Evolutionary conservation across 2,329 filamentous ascomycete genomes (phyloP).

Genomic region (Stagonosporopsis vannaccii): DNA sequence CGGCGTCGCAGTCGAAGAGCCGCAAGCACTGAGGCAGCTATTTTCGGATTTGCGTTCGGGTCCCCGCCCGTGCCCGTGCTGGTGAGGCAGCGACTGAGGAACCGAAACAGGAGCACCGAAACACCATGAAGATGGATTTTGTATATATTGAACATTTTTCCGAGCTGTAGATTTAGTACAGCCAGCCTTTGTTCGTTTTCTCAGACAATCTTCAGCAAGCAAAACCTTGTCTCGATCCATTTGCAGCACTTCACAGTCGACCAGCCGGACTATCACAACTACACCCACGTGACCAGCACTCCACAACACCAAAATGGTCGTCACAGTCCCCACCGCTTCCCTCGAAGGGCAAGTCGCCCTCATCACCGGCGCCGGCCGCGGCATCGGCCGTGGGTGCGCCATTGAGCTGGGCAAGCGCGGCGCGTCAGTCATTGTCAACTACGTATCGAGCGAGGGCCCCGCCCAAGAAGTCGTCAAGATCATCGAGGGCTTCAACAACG

Average conservation of each 20-base stretch:
- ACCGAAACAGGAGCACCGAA: constrained; percentile 18
- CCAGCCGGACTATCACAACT: constrained; percentile 25
- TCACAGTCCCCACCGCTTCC: constrained; percentile 57
- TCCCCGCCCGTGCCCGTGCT: constrained; percentile 33
- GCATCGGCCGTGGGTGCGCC: constrained; percentile 71
- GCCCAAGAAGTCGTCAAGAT: constrained; percentile 58
- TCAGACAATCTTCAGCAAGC: neutral
- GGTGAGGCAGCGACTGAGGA: constrained; percentile 24
- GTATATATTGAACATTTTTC: constrained; percentile 18
- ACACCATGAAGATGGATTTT: constrained; percentile 5
- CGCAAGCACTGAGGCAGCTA: constrained; percentile 27
- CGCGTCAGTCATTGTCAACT: constrained; percentile 71
- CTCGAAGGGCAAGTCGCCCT: constrained; percentile 64
- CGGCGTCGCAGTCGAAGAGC: constrained; percentile 33
- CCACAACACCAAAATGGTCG: constrained; percentile 45
- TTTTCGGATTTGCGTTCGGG: constrained; percentile 35
- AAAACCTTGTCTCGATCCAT: neutral
- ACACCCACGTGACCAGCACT: constrained; percentile 23
- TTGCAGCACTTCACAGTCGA: neutral
- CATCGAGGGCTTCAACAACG: constrained; percentile 56
- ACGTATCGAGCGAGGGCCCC: constrained; percentile 61
- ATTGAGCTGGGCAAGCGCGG: constrained; percentile 72
- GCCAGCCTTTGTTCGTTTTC: neutral
- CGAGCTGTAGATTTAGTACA: constrained; percentile 12
- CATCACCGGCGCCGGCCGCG: constrained; percentile 69